Evolutionary conservation across 306 rosid species (phyloP), one percentile per base, ranked within the genome.

Genomic region (Morella rubra): DNA sequence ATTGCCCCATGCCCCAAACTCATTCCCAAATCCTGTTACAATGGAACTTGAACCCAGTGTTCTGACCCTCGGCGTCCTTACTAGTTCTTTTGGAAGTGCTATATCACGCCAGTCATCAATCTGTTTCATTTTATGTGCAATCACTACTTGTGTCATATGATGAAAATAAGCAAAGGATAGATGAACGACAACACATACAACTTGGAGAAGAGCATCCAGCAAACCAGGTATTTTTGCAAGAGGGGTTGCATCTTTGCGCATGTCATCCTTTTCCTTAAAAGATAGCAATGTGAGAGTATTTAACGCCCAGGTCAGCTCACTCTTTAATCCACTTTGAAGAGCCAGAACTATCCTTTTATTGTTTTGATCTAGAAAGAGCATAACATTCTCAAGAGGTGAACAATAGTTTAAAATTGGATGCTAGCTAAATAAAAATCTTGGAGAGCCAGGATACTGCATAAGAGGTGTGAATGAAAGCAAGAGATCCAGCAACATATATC

Each of bases 101-200:
- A 96, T 85, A 73, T 96, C 99, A 76, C 97, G 97, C 99, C 99
- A 96, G 78, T 96, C 98, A 80, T 91, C 98, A 76, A 96, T 91
- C 99, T 96, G 88, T 84, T 76, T 51, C 78, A 80, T 51, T 52
- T 60, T 44, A 80, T 0, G 53, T 24, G 44, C 73, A 64, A 44
- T 64, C 53, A 73, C 44, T 27, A 47, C 60, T 45, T 52, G 56
- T 20, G 14, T 42, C 40, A 46, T 58, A 65, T 45, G 65, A 73
- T 37, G 71, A 81, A 55, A 53, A 40, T 2, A 75, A 64, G 49
- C 52, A 53, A 46, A 42, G 44, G n/a, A 44, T 44, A 62, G 15
- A 73, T 32, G 72, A 73, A 59, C 13, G 24, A 69, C 19, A 69
- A 62, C 75, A 86, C 99, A 54, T 92, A 96, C 99, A 86, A 92